Percentiles rank a stretch among this genome's conserved stretches.
Evolutionary conservation across 2,329 filamentous ascomycete genomes (phyloP).

Genomic region (Tolypocladium album): DNA sequence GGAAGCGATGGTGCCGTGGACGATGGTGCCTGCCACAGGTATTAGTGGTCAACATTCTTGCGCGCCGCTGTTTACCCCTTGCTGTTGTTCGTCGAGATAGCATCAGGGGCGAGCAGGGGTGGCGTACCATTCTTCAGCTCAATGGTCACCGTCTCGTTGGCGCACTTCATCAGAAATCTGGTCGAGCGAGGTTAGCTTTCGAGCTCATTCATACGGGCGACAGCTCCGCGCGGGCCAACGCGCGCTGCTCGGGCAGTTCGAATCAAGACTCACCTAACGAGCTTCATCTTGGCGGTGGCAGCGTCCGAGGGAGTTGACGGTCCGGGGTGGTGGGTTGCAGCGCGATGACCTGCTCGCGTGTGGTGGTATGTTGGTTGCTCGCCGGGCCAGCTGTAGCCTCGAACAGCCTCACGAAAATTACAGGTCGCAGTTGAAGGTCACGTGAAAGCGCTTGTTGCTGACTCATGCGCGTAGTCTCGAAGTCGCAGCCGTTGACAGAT

Average conservation of each 20-base stretch:
- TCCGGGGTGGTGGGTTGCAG: neutral
- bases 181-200: constrained; percentile 7
- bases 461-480: neutral
- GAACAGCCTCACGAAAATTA: neutral
- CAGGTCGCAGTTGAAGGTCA: neutral
- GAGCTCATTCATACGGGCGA: neutral
- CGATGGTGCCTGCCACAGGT: constrained; percentile 64
- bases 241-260: neutral
- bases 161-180: constrained; percentile 99
- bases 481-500: too few species aligned
- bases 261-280: constrained; percentile 65
- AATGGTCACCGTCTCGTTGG: constrained; percentile 96
- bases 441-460: neutral
- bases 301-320: neutral
- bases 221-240: constrained; percentile 11
- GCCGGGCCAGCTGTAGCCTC: neutral
- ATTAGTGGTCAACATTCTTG: constrained; percentile 1
- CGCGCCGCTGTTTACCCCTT: neutral
- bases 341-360: neutral
- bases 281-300: constrained; percentile 67
- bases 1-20: constrained; percentile 92
- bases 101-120: neutral
- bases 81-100: neutral
- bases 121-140: constrained; percentile 95
- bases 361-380: neutral